Evolutionary conservation across 2,329 filamentous ascomycete species (phyloP).

Genomic region (Aspergillus fumigatus): DNA sequence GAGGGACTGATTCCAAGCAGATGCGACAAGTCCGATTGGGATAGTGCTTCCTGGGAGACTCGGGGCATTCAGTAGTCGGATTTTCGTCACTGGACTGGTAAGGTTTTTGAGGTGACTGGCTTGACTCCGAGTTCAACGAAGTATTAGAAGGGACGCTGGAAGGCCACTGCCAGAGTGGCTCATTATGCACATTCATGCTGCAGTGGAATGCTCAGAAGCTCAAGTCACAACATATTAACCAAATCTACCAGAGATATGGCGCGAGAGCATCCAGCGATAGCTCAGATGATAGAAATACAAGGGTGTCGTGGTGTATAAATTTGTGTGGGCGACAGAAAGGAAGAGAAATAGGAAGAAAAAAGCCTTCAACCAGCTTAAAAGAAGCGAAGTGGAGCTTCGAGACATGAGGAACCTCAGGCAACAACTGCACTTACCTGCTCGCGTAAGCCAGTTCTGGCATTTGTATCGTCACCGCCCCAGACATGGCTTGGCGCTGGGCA

Average conservation of each 20-base stretch:
- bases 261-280: background rate
- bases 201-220: background rate
- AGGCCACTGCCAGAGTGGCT: conserved; percentile 25
- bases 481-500: conserved; percentile 10
- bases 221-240: conserved; percentile 11
- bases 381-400: background rate
- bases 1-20: conserved; percentile 69
- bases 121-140: conserved; percentile 5
- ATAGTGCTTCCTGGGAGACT: conserved; percentile 50
- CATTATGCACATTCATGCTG: conserved; percentile 18
- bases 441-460: conserved; percentile 11
- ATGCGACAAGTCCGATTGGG: conserved; percentile 78
- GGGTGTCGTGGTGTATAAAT: background rate
- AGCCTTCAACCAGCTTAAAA: background rate
- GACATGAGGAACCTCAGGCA: conserved; percentile 7
- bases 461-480: conserved; percentile 7
- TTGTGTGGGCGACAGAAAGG: background rate
- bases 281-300: background rate
- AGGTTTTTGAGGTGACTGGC: conserved; percentile 8
- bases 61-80: conserved; percentile 9
- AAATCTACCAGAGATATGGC: conserved; percentile 14
- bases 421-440: conserved; percentile 17
- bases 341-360: conserved; percentile 6
- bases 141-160: conserved; percentile 7
- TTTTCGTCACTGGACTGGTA: conserved; percentile 11